phyloP scores from a whole-genome alignment of 2,329 filamentous ascomycete genomes.

The Hawksworthiomyces lignivorus region DNA sequence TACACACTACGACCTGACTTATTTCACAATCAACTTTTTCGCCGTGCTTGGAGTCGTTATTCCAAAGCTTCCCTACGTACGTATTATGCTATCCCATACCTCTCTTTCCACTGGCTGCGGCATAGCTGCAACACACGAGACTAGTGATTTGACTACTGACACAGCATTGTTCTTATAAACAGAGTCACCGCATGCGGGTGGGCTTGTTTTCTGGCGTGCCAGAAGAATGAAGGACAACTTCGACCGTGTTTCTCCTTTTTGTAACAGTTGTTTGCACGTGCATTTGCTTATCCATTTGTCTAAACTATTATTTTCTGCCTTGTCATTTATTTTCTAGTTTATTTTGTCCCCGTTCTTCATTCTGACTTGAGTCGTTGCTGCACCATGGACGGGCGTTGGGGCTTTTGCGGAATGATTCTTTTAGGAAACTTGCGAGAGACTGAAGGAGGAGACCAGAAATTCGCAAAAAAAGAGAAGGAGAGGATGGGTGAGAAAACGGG shows the following conservation, averaged over 20 bases:
- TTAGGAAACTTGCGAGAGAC: background rate
- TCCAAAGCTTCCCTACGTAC: slow-evolving; percentile 89
- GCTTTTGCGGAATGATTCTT: slow-evolving; percentile 5
- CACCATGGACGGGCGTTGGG: slow-evolving; percentile 14
- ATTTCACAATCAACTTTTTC: slow-evolving; percentile 95
- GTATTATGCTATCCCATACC: slow-evolving; percentile 24
- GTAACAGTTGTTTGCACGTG: slow-evolving; percentile 1
- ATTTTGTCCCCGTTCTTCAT: background rate
- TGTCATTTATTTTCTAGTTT: slow-evolving; percentile 1
- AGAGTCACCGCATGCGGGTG: slow-evolving; percentile 74
- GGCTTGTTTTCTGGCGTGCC: slow-evolving; percentile 63
- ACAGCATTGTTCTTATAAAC: slow-evolving; percentile 16
- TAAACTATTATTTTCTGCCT: slow-evolving; percentile 2
- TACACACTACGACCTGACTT: slow-evolving; percentile 94
- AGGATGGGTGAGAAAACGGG: no score
- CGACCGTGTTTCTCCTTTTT: background rate
- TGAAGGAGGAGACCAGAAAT: slow-evolving; percentile 1
- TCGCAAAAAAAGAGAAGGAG: background rate
- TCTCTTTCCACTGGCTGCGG: no score
- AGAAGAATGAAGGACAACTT: slow-evolving; percentile 38
- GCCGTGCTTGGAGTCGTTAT: slow-evolving; percentile 90
- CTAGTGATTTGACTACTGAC: slow-evolving; percentile 17
- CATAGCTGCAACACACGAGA: no score
- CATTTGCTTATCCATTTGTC: background rate
- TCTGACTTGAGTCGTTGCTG: slow-evolving; percentile 7